Conservation (phyloP, 73 alveolate species). For the Paramecium sexaurelia region DNA sequence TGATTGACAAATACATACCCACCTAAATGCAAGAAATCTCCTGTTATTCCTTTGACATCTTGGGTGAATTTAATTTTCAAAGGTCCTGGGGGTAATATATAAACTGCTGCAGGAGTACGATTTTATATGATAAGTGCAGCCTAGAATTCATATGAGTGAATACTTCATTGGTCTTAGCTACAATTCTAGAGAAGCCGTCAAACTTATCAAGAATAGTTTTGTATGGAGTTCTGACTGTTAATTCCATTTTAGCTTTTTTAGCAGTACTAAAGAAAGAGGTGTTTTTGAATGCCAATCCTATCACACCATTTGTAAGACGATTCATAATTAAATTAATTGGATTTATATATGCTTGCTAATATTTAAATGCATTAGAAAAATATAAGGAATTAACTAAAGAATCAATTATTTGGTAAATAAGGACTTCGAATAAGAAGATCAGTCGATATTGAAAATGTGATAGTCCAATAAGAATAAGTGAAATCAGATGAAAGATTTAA, state of each 20-base stretch:
- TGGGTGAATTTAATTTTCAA: slow-evolving; percentile 59
- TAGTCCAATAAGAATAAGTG: neutral
- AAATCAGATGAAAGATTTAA: neutral
- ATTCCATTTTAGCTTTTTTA: slow-evolving; percentile 68
- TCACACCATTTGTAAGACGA: slow-evolving; percentile 10
- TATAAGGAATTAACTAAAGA: neutral
- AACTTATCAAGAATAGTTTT: slow-evolving; percentile 36
- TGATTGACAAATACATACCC: slow-evolving; percentile 68
- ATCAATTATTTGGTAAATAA: neutral
- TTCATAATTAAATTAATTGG: neutral
- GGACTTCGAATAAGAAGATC: neutral
- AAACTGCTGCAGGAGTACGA: slow-evolving; percentile 66
- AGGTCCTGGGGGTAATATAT: slow-evolving; percentile 70
- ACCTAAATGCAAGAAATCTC: slow-evolving; percentile 69
- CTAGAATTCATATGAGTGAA: neutral
- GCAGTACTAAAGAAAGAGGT: slow-evolving; percentile 3
- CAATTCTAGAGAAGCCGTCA: slow-evolving; percentile 65
- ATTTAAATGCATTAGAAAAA: neutral
- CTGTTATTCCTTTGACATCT: slow-evolving; percentile 60
- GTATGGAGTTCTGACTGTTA: slow-evolving; percentile 70
- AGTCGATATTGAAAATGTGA: slow-evolving; percentile 1
- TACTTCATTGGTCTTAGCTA: slow-evolving; percentile 68
- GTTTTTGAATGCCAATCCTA: slow-evolving; percentile 24
- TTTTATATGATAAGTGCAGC: slow-evolving; percentile 68
- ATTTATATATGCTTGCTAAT: neutral